Percentiles rank a stretch among this genome's conserved stretches.
These are phyloP conservation scores for Rhododendron griersonianum DNA, from an alignment of 148 eudicot genomes.

Conservation along the genomic window DNA sequence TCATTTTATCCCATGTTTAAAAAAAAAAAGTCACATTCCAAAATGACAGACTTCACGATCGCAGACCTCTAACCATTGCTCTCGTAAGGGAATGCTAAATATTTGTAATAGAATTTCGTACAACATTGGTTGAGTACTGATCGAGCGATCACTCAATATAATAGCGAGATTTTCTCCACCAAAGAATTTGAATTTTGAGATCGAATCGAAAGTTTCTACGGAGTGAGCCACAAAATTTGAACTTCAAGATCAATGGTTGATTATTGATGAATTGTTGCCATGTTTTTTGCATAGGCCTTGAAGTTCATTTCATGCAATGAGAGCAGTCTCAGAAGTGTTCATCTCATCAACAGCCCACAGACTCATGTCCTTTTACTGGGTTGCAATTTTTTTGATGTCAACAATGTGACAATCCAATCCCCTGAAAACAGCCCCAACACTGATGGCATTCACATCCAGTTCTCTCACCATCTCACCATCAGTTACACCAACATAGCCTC, in stretches of 20 bases:
- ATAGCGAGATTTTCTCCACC: not conserved
- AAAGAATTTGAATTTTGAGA: not conserved
- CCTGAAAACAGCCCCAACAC: slow-evolving; percentile 64
- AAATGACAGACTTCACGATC: not conserved
- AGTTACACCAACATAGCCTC: slow-evolving; percentile 30
- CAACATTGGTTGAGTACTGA: not conserved
- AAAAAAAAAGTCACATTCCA: not conserved
- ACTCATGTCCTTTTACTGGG: slow-evolving; percentile 40
- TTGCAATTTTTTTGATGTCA: slow-evolving; percentile 25
- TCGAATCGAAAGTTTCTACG: not conserved
- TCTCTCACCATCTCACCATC: slow-evolving; percentile 30
- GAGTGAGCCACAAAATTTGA: not conserved
- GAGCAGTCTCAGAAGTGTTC: slow-evolving; percentile 34
- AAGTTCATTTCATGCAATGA: slow-evolving; percentile 49
- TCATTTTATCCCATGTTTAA: too few species aligned
- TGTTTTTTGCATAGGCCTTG: slow-evolving; percentile 35
- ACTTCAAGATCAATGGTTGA: not conserved
- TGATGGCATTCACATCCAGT: slow-evolving; percentile 66
- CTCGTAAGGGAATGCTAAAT: too few species aligned
- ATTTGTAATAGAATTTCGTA: not conserved
- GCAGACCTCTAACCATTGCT: not conserved
- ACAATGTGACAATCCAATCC: slow-evolving; percentile 34
- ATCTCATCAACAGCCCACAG: slow-evolving; percentile 48
- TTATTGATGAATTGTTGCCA: not conserved
- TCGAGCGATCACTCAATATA: not conserved